Evolutionary conservation across 441 rosid genomes (phyloP), one percentile per base, ranked within the genome.

Genomic region (Heliophila coronopifolia): DNA sequence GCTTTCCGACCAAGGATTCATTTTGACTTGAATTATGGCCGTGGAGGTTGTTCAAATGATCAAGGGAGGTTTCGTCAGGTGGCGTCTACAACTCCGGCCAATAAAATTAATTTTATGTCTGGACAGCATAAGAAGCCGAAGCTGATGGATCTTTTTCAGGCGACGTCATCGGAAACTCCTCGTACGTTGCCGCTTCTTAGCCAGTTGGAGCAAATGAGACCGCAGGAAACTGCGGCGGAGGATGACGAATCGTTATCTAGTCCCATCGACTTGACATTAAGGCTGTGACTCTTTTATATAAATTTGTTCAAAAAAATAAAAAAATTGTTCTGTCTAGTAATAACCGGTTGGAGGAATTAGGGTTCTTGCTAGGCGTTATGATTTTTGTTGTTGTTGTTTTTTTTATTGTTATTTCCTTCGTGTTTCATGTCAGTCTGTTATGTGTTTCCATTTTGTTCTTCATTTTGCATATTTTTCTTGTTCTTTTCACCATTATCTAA

Each of bases 261-360:
- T 42, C 3, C 12, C 58, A 31, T 63, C 14, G 68, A 63, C 52
- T 56, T 63, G 63, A 40, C 63, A 15, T 41, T 63, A 27, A 63
- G 34, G 41, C 41, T 63, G 1, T 48, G 27, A 55, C 15, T 39
- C 53, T 37, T 37, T 38, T 5, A 4, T 6, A 2, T 41, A 6
- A 13, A 4, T 14, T 8, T 52, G 20, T 27, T 14, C n/a, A n/a
- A n/a, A n/a, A n/a, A n/a, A n/a, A n/a, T n/a, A n/a, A n/a, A n/a
- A n/a, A n/a, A n/a, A n/a, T n/a, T n/a, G n/a, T n/a, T n/a, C n/a
- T n/a, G n/a, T n/a, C n/a, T n/a, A n/a, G n/a, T n/a, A n/a, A n/a
- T n/a, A n/a, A n/a, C n/a, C n/a, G n/a, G n/a, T n/a, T 14, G 30
- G 22, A 16, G 34, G 8, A 16, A 10, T 17, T 55, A 55, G 61